A percentile compares a stretch with the other conserved stretches of the same genome.
Conservation (phyloP, 805 yeast genomes). For the Danielozyma ontarioensis region DNA sequence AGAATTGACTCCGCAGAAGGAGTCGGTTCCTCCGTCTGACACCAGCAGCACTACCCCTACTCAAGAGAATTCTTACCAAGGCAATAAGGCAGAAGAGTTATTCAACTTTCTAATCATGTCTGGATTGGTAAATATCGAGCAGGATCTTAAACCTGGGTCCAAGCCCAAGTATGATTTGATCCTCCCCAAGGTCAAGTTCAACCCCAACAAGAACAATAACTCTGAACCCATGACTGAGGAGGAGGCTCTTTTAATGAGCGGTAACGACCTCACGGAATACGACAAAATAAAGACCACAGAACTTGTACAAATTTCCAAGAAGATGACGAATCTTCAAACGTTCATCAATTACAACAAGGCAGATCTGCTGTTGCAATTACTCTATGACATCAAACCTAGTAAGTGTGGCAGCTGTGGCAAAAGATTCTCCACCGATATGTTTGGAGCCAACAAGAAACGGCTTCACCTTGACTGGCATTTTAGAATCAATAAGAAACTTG, state of each 20-base stretch:
- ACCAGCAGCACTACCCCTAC: constrained; percentile 4
- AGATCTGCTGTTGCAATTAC: constrained; percentile 27
- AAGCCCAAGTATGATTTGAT: constrained; percentile 27
- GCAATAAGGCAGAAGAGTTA: constrained; percentile 20
- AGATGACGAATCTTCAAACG: constrained; percentile 22
- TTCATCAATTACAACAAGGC: constrained; percentile 36
- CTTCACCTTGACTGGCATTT: constrained; percentile 95
- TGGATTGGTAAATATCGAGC: constrained; percentile 37
- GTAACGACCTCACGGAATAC: constrained; percentile 24
- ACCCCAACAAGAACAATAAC: constrained; percentile 7
- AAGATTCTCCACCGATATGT: constrained; percentile 60
- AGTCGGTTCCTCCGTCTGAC: constrained; percentile 1
- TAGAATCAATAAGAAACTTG: constrained; percentile 74
- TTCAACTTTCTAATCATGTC: constrained; percentile 29
- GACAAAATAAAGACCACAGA: constrained; percentile 30
- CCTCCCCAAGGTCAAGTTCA: constrained; percentile 27
- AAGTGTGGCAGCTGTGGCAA: constrained; percentile 91
- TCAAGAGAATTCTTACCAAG: background rate
- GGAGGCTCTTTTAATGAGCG: constrained; percentile 1
- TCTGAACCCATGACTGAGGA: background rate
- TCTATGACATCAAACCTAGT: constrained; percentile 60
- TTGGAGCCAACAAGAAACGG: constrained; percentile 49
- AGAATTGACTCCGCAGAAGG: constrained; percentile 7
- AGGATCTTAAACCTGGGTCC: constrained; percentile 35
- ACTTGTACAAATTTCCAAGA: constrained; percentile 20